phyloP scores from a whole-genome alignment of 441 rosid genomes.

The Corymbia calophylla region DNA sequence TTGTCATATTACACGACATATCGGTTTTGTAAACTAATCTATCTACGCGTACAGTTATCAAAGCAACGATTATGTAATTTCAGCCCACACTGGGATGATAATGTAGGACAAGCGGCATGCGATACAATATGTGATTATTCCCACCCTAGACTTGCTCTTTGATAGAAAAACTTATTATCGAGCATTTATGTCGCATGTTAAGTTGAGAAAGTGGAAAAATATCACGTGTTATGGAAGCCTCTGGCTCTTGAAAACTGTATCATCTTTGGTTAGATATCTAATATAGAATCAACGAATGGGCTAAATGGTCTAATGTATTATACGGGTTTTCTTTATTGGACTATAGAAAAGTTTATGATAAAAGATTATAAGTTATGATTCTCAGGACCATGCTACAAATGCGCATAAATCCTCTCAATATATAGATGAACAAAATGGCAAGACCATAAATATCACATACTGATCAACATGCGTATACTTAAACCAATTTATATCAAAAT shows the following conservation, averaged over 20 bases:
- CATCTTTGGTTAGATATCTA: neutral
- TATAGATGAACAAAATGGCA: neutral
- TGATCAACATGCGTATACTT: neutral
- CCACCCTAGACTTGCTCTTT: neutral
- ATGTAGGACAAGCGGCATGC: neutral
- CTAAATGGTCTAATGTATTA: neutral
- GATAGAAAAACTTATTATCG: neutral
- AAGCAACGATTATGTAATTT: neutral
- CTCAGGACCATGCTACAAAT: neutral
- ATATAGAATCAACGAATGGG: neutral
- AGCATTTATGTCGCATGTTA: neutral
- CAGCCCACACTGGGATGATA: neutral
- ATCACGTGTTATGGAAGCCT: neutral
- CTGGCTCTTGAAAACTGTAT: neutral
- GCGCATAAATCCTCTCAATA: neutral
- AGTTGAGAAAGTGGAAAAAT: neutral
- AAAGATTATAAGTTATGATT: neutral
- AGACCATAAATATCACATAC: neutral
- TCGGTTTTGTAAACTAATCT: neutral
- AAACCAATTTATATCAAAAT: neutral
- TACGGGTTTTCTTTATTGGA: neutral
- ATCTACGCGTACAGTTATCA: neutral
- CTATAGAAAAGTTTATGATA: neutral
- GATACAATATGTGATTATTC: neutral
- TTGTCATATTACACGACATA: neutral